These are phyloP conservation scores for Citrullus amarus DNA, from an alignment of 306 rosid genomes.

Conservation along the genomic window DNA sequence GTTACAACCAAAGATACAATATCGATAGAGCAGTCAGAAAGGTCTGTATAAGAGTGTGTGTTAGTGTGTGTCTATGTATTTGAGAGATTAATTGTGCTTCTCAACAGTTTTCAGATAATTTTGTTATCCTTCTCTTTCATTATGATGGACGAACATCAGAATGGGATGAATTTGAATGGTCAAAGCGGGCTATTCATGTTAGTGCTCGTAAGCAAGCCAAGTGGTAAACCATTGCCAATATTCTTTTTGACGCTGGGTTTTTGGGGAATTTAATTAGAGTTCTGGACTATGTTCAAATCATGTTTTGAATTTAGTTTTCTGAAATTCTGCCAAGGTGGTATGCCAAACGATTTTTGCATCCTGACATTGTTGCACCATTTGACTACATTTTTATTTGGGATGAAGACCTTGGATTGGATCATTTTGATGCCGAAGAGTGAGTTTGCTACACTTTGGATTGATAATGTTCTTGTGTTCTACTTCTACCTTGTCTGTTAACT, in stretches of 20 bases:
- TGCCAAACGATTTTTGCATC: slow-evolving; percentile 95
- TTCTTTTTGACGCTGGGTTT: not conserved
- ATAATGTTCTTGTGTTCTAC: slow-evolving; percentile 8
- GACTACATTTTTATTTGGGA: slow-evolving; percentile 98
- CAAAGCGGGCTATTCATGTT: slow-evolving; percentile 84
- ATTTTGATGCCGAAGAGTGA: slow-evolving; percentile 88
- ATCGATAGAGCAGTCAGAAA: slow-evolving; percentile 84
- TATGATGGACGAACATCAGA: slow-evolving; percentile 92
- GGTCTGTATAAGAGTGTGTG: slow-evolving; percentile 30
- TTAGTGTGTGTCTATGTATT: not conserved
- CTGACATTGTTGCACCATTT: slow-evolving; percentile 82
- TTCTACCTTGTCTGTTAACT: slow-evolving; percentile 2
- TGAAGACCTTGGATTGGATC: slow-evolving; percentile 95
- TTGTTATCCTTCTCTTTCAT: slow-evolving; percentile 84
- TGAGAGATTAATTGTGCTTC: slow-evolving; percentile 20
- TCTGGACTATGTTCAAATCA: not conserved
- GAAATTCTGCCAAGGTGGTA: slow-evolving; percentile 67
- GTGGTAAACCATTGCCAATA: slow-evolving; percentile 42
- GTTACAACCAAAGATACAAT: slow-evolving; percentile 56
- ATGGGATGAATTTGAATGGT: slow-evolving; percentile 96
- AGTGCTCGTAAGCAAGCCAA: slow-evolving; percentile 80
- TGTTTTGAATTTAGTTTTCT: not conserved
- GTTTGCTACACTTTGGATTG: slow-evolving; percentile 15
- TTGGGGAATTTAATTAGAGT: not conserved
- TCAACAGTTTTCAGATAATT: slow-evolving; percentile 79